These are phyloP conservation scores for Trametes pubescens DNA, from an alignment of 1,284 basidiomycete species.

Conservation along the genomic window DNA sequence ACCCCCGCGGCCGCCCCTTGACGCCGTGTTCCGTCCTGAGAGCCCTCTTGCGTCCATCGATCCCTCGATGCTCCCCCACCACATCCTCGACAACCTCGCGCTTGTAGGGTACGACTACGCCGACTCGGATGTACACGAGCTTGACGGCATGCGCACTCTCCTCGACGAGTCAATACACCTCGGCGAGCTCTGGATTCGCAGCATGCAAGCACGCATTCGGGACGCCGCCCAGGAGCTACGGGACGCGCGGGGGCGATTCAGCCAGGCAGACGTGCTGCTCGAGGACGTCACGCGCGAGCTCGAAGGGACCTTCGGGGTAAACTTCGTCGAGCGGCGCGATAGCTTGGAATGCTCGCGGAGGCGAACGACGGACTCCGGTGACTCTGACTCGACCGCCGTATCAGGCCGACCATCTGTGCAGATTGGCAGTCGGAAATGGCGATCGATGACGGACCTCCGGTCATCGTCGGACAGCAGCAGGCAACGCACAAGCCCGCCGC, in stretches of 20 bases:
- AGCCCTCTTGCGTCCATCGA: conserved; percentile 48
- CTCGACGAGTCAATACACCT: conserved; percentile 56
- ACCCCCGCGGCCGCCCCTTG: conserved; percentile 5
- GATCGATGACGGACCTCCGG: conserved; percentile 37
- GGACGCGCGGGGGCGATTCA: conserved; percentile 52
- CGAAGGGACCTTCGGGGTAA: conserved; percentile 43
- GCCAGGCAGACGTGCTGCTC: conserved; percentile 37
- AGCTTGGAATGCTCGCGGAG: conserved; percentile 39
- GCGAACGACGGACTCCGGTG: conserved; percentile 41
- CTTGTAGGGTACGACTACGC: conserved; percentile 49
- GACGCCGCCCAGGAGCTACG: conserved; percentile 59
- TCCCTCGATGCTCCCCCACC: conserved; percentile 52
- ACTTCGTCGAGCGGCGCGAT: conserved; percentile 32
- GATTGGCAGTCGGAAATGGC: conserved; percentile 33
- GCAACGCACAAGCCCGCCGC: conserved; percentile 8
- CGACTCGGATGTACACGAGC: conserved; percentile 38
- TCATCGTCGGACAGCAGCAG: conserved; percentile 12
- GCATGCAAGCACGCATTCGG: conserved; percentile 59
- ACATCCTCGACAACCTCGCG: conserved; percentile 62
- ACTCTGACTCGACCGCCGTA: conserved; percentile 41
- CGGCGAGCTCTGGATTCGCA: conserved; percentile 52
- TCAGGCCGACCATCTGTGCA: conserved; percentile 31
- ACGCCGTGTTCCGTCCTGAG: conserved; percentile 15
- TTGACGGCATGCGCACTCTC: conserved; percentile 53
- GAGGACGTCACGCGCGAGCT: conserved; percentile 53